These are phyloP conservation scores for Mucor racemosus DNA, from an alignment of 371 early-diverging fungal genomes.

Conservation along the genomic window DNA sequence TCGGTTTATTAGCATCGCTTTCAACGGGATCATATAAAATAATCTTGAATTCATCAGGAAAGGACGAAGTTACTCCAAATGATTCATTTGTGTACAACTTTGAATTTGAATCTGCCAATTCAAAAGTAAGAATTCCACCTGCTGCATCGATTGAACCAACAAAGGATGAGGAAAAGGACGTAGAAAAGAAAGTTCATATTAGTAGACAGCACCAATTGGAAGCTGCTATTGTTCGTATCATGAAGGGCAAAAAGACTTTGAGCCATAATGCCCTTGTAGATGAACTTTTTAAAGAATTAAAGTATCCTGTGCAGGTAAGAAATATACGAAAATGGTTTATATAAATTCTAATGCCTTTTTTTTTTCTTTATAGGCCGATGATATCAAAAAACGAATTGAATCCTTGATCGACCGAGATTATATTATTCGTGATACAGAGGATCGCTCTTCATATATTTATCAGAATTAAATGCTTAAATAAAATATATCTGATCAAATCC, in stretches of 20 bases:
- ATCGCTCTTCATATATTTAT: slow-evolving; percentile 35
- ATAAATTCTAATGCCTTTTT: not conserved
- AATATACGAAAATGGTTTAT: too few relatives aligned
- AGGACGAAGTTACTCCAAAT: not conserved
- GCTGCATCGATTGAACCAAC: slow-evolving; percentile 7
- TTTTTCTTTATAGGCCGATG: slow-evolving; percentile 55
- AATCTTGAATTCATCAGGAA: not conserved
- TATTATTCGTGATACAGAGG: slow-evolving; percentile 74
- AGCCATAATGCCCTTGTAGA: slow-evolving; percentile 70
- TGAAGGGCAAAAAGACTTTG: slow-evolving; percentile 85
- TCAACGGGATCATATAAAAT: slow-evolving; percentile 4
- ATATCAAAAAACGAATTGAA: slow-evolving; percentile 90
- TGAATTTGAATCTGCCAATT: slow-evolving; percentile 64
- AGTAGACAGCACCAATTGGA: slow-evolving; percentile 89
- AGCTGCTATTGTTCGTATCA: slow-evolving; percentile 93
- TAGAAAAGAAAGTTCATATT: slow-evolving; percentile 75
- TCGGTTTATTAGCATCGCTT: slow-evolving; percentile 2
- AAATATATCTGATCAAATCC: not conserved
- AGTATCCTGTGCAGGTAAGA: slow-evolving; percentile 78
- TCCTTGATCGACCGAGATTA: slow-evolving; percentile 92
- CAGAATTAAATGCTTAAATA: slow-evolving; percentile 15
- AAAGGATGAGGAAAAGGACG: slow-evolving; percentile 74
- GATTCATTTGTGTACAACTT: slow-evolving; percentile 65
- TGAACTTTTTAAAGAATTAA: slow-evolving; percentile 75
- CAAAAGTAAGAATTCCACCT: slow-evolving; percentile 77